Base-by-base conservation (phyloP, 2,329 filamentous ascomycete genomes). In the Fusarium burgessii region DNA sequence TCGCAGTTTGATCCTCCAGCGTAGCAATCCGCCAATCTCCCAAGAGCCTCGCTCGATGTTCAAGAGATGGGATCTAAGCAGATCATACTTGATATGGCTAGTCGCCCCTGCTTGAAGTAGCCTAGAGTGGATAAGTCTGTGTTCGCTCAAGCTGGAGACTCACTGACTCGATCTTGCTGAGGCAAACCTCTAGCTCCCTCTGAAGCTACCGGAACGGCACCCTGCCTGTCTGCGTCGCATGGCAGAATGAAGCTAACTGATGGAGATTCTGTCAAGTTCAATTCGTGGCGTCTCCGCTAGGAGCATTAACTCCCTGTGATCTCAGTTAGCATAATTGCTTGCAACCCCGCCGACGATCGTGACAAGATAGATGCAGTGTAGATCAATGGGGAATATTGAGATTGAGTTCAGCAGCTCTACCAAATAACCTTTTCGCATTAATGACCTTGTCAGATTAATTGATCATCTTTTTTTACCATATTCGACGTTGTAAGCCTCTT, bases 81-180 rank as follows among this genome's bases (percentile, higher is more conserved):
- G 46, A 54, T 54, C 20, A 50, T 32, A 18, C 56, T 20, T 18
- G 4, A 42, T 54, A 2, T 20, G 46, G 56, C 12, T 42, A 54
- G 36, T 35, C 14, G 8, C 25, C 6, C 12, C 15, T 57, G 42
- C 42, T 38, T 15, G 15, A 7, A 50, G 14, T 5, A 11, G 42
- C 42, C 29, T 15, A n/a, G 7, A 50, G 14, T 5, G 11, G 33
- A 40, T 15, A 50, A 58, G 43, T 17, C 13, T 33, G 51, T 55
- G 25, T 23, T 20, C 33, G 56, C 46, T 23, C 23, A 52, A 23
- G n/a, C 17, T 25, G n/a, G 23, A 18, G 23, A 20, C 14, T 17
- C 7, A 27, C 56, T 58, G 56, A 58, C 51, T 55, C 47, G 20
- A 36, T 51, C 47, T 51, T 51, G 17, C 36, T 25, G 32, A 51